Evolutionary conservation across 2,329 filamentous ascomycete genomes (phyloP).

Genomic region (Diplocarpon mali): DNA sequence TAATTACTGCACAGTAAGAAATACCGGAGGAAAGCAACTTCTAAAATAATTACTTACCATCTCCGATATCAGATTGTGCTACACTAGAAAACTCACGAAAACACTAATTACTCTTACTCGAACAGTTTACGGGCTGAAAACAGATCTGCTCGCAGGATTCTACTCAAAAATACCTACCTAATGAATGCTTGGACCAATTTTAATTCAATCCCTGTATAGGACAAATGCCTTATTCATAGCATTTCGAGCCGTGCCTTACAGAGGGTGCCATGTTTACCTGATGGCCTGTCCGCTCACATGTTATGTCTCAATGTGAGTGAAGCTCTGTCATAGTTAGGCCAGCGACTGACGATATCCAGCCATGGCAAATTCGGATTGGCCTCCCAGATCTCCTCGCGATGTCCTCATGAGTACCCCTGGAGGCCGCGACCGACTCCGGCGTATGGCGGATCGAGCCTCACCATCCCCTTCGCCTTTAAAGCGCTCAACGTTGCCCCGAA

Average conservation of each 20-base stretch:
- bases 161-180: neutral
- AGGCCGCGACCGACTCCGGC: slow-evolving; percentile 65
- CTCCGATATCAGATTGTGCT: neutral
- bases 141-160: neutral
- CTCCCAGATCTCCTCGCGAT: slow-evolving; percentile 55
- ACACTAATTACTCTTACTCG: no score
- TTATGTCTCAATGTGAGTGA: slow-evolving; percentile 23
- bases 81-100: neutral
- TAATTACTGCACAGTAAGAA: neutral
- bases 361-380: slow-evolving; percentile 39
- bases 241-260: slow-evolving; percentile 4
- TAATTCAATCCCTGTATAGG: slow-evolving; percentile 9
- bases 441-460: slow-evolving; percentile 53
- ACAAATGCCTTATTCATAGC: slow-evolving; percentile 6
- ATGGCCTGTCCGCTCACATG: slow-evolving; percentile 2
- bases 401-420: slow-evolving; percentile 58
- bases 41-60: neutral
- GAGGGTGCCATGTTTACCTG: slow-evolving; percentile 8
- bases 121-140: neutral
- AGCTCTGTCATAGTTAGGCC: slow-evolving; percentile 1
- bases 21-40: neutral
- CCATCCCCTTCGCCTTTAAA: slow-evolving; percentile 58
- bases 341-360: slow-evolving; percentile 13
- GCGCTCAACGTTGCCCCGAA: slow-evolving; percentile 23
- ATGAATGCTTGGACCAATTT: slow-evolving; percentile 7